Evolutionary conservation across 208 protist species (phyloP).

Genomic region (Trichomonas tenax): DNA sequence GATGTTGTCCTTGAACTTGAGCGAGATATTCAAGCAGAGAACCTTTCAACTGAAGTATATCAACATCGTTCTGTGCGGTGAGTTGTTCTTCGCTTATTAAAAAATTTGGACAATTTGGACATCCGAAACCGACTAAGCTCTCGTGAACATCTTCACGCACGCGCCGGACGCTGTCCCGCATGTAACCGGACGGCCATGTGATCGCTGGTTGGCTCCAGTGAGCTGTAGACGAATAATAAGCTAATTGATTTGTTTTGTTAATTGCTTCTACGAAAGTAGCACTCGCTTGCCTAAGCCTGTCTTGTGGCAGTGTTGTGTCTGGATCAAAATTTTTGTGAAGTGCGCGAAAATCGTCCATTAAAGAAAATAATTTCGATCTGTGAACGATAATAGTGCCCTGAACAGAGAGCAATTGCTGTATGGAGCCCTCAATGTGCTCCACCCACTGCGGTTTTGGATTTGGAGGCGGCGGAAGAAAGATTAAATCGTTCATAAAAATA

Average conservation of each 20-base stretch:
- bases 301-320: not conserved
- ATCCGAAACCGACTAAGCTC: not conserved
- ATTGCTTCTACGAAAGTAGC: not conserved
- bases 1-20: not conserved
- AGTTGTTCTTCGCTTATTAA: not conserved
- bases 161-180: not conserved
- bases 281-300: not conserved
- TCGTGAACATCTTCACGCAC: not conserved
- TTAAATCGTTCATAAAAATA: not conserved
- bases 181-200: not conserved
- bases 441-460: not conserved
- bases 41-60: not conserved
- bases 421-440: not conserved
- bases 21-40: not conserved
- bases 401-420: not conserved
- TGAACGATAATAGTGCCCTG: not conserved
- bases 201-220: not conserved
- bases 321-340: not conserved
- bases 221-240: not conserved
- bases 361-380: not conserved
- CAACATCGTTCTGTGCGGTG: not conserved
- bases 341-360: not conserved
- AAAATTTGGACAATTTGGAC: not conserved
- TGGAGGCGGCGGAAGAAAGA: not conserved
- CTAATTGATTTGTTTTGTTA: not conserved